These are phyloP conservation scores for Diaporthe aspalathi DNA, from an alignment of 2,329 filamentous ascomycete genomes.

Conservation along the genomic window DNA sequence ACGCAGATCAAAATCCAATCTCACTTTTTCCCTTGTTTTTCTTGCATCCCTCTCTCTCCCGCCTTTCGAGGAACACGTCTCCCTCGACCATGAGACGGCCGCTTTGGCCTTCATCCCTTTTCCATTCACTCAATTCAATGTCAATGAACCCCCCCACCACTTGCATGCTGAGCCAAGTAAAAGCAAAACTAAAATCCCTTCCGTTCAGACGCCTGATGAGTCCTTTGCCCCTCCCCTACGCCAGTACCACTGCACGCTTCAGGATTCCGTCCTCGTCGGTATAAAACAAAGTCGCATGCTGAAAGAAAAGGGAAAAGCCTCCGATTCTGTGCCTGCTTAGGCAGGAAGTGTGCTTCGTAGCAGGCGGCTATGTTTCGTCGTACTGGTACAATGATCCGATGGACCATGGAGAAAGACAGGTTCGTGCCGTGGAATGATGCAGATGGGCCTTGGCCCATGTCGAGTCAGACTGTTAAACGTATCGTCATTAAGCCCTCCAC, in stretches of 20 bases:
- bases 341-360: neutral
- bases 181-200: slow-evolving; percentile 25
- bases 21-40: neutral
- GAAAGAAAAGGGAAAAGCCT: slow-evolving; percentile 5
- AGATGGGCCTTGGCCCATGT: slow-evolving; percentile 4
- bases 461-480: slow-evolving; percentile 1
- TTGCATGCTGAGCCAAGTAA: slow-evolving; percentile 12
- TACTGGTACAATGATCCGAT: slow-evolving; percentile 31
- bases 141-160: neutral
- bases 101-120: neutral
- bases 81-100: neutral
- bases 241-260: slow-evolving; percentile 20
- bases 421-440: slow-evolving; percentile 31
- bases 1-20: slow-evolving; percentile 30
- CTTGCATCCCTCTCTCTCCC: neutral
- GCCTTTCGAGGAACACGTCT: neutral
- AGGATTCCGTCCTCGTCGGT: slow-evolving; percentile 6
- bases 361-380: slow-evolving; percentile 18
- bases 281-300: slow-evolving; percentile 26
- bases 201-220: slow-evolving; percentile 29
- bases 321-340: neutral
- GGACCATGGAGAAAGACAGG: slow-evolving; percentile 16
- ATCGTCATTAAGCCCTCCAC: slow-evolving; percentile 14
- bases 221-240: slow-evolving; percentile 30
- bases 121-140: slow-evolving; percentile 4